Evolutionary conservation across 2,329 filamentous ascomycete species (phyloP).

Genomic region (Penicillium olsonii): DNA sequence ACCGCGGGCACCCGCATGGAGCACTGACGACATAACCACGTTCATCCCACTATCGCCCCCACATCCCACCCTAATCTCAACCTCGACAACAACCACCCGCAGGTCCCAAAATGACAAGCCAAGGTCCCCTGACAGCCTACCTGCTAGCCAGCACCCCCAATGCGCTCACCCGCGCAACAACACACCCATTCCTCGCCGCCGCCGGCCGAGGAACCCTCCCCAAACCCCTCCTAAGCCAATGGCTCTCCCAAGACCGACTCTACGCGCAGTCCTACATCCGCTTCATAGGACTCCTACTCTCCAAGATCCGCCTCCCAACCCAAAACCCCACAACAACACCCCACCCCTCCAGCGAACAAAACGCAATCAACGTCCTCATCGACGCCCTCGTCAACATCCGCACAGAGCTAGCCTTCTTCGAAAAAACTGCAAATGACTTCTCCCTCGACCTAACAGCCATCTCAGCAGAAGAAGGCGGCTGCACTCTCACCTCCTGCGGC

Average conservation of each 20-base stretch:
- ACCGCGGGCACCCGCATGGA: too few species aligned
- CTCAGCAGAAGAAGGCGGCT: constrained; percentile 36
- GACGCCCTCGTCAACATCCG: constrained; percentile 67
- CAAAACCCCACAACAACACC: constrained; percentile 29
- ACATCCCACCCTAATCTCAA: constrained; percentile 9
- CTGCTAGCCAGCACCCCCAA: constrained; percentile 54
- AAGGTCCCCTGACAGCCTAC: constrained; percentile 55
- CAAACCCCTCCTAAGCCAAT: constrained; percentile 59
- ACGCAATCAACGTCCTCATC: constrained; percentile 63
- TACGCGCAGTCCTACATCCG: constrained; percentile 71
- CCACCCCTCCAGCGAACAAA: constrained; percentile 48
- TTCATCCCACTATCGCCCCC: constrained; percentile 12
- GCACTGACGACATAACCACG: constrained; percentile 21
- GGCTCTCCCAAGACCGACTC: constrained; percentile 72
- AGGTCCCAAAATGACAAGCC: constrained; percentile 34
- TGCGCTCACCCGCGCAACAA: constrained; percentile 60
- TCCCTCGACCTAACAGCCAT: constrained; percentile 54
- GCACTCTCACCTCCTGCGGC: constrained; percentile 20
- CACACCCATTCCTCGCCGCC: constrained; percentile 65
- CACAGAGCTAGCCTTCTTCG: constrained; percentile 68
- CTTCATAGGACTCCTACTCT: constrained; percentile 66
- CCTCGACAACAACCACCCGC: too few species aligned
- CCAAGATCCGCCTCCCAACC: constrained; percentile 58
- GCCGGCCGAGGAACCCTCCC: constrained; percentile 65
- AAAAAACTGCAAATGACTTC: constrained; percentile 63